Conservation (phyloP, 2,329 filamentous ascomycete species). For the Keithomyces neogunnii region DNA sequence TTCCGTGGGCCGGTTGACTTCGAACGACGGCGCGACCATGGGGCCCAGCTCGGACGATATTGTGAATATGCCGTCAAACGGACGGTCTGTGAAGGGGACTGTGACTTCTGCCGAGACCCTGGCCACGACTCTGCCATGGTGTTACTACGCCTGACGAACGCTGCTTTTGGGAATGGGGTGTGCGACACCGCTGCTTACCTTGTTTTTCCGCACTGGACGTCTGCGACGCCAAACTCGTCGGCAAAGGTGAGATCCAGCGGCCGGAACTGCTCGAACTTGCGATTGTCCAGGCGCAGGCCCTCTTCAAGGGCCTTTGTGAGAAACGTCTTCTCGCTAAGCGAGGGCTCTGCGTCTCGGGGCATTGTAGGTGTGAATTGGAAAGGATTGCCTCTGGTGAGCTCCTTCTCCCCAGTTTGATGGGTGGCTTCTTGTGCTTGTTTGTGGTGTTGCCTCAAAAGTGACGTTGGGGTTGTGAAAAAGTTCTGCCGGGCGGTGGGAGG, state of each 20-base stretch:
- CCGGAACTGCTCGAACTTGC: conserved; percentile 72
- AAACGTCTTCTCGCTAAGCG: conserved; percentile 81
- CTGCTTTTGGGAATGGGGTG: background rate
- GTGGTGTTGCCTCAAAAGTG: background rate
- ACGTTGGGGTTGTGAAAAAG: conserved; percentile 15
- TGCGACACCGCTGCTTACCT: conserved; percentile 41
- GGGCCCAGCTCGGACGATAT: conserved; percentile 87
- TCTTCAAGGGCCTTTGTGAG: conserved; percentile 75
- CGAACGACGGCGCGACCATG: conserved; percentile 85
- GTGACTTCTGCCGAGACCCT: conserved; percentile 85
- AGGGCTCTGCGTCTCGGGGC: conserved; percentile 89
- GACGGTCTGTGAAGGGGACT: conserved; percentile 76
- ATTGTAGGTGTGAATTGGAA: conserved; percentile 40
- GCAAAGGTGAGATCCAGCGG: conserved; percentile 72
- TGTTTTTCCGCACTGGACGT: conserved; percentile 83
- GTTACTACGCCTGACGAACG: background rate
- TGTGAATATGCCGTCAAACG: conserved; percentile 91
- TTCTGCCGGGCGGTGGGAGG: conserved; percentile 42
- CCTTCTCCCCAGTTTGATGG: background rate
- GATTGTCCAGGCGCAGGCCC: conserved; percentile 75
- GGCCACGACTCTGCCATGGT: conserved; percentile 61
- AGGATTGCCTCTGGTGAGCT: background rate
- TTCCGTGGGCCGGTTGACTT: conserved; percentile 75
- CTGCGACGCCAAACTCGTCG: conserved; percentile 82
- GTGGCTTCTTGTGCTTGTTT: conserved; percentile 10